Evolutionary conservation across 129 eudicot species (phyloP), one percentile per base, ranked within the genome.

Genomic region (Mikania micrantha): DNA sequence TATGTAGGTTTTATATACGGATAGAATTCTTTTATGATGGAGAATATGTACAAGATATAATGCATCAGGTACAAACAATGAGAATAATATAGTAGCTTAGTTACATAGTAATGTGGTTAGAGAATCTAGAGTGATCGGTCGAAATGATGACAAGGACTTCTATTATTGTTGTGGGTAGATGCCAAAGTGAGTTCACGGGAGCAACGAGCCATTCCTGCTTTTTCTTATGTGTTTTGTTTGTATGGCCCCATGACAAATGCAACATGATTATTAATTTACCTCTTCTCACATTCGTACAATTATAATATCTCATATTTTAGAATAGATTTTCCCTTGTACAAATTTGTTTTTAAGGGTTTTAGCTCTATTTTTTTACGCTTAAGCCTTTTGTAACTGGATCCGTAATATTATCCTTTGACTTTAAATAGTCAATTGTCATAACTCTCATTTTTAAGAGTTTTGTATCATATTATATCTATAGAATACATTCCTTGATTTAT

Each of bases 121-220:
- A 28, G 20, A 56, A 56, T 56, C 62, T 56, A 56, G 20, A 13
- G 36, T 25, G 2, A 56, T 25, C 38, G 35, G 20, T 56, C 35
- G 38, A 24, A 54, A 24, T 25, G 38, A 27, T 27, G 62, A 56
- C 28, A 56, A 56, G 62, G 38, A 20, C 5, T 56, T 24, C 11
- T 24, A 53, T 21, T 53, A 53, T 53, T 53, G 16, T 53, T 53
- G 32, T 53, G 60, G 38, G 35, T 56, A 56, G 36, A 56, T 27
- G 62, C 62, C 62, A 56, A 27, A 56, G 62, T 56, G 10, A 56
- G 62, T 56, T 56, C 62, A 56, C 62, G 62, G 17, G 62, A 56
- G 38, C 62, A 9, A 53, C 12, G 34, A 53, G 60, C 60, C 62
- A 27, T 56, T 56, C 38, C 9, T 4, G 20, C 62, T 56, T 56